A percentile compares a stretch with the other conserved stretches of the same genome.
Conservation (phyloP, 2,329 filamentous ascomycete species). For the Fusarium piperis region DNA sequence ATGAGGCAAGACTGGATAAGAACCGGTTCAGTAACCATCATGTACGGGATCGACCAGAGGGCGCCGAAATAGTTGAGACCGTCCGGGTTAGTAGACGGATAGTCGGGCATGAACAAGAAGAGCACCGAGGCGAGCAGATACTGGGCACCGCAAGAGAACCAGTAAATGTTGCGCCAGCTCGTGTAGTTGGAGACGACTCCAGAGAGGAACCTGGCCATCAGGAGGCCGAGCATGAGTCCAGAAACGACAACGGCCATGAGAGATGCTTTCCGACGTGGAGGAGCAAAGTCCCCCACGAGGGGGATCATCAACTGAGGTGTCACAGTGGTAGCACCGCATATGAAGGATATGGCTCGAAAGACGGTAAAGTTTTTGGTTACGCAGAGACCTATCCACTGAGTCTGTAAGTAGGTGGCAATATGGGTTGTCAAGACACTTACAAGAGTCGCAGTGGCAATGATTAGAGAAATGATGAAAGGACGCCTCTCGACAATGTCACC, state of each 20-base stretch:
- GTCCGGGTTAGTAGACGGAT: slow-evolving; percentile 76
- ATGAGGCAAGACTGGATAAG: slow-evolving; percentile 76
- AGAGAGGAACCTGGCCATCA: slow-evolving; percentile 79
- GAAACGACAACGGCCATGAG: slow-evolving; percentile 79
- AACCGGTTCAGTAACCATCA: slow-evolving; percentile 72
- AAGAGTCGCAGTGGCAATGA: slow-evolving; percentile 74
- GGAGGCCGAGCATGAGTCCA: slow-evolving; percentile 77
- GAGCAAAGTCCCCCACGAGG: slow-evolving; percentile 80
- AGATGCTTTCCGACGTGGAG: slow-evolving; percentile 71
- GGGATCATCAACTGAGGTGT: slow-evolving; percentile 85
- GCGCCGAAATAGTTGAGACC: slow-evolving; percentile 73
- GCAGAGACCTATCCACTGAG: slow-evolving; percentile 74
- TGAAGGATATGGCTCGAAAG: slow-evolving; percentile 77
- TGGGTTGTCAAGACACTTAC: slow-evolving; percentile 52
- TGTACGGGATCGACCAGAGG: slow-evolving; percentile 70
- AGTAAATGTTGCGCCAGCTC: slow-evolving; percentile 81
- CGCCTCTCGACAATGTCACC: slow-evolving; percentile 76
- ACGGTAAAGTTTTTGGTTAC: slow-evolving; percentile 70
- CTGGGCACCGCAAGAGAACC: slow-evolving; percentile 78
- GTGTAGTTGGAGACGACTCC: slow-evolving; percentile 80
- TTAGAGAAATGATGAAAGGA: slow-evolving; percentile 73
- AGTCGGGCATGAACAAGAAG: slow-evolving; percentile 82
- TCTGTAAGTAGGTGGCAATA: neutral
- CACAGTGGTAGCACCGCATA: slow-evolving; percentile 81
- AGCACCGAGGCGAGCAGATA: slow-evolving; percentile 71